Evolutionary conservation across 352 stramenopile species (phyloP).

Genomic region (Elongisporangium senticosum): DNA sequence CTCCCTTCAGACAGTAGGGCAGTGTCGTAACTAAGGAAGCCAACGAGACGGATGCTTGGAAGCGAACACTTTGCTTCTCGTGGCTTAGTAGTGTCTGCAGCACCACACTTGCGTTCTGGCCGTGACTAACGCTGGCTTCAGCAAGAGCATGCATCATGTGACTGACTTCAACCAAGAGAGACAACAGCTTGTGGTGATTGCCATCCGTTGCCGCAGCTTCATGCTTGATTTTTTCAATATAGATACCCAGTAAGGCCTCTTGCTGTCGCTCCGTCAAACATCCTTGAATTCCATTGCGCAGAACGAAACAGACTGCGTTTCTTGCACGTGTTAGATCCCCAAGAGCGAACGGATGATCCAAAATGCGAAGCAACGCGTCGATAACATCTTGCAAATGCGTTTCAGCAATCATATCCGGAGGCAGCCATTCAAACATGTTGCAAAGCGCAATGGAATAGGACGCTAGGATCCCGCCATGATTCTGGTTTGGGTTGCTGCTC

Average conservation of each 20-base stretch:
- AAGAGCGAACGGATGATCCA: constrained; percentile 70
- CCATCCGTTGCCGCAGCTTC: constrained; percentile 23
- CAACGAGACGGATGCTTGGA: constrained; percentile 58
- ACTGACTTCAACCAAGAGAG: constrained; percentile 53
- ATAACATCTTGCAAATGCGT: constrained; percentile 63
- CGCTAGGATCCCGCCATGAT: constrained; percentile 61
- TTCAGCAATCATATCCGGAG: constrained; percentile 52
- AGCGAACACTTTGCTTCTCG: constrained; percentile 73
- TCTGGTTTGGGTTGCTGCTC: constrained; percentile 37
- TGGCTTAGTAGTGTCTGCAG: constrained; percentile 45
- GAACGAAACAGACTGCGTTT: constrained; percentile 71
- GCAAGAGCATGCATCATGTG: constrained; percentile 68
- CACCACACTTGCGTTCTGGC: constrained; percentile 24
- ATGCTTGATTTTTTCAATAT: constrained; percentile 46
- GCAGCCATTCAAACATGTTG: constrained; percentile 75
- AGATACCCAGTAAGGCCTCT: constrained; percentile 49
- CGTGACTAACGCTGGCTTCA: constrained; percentile 46
- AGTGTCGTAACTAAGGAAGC: constrained; percentile 59
- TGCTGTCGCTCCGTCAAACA: constrained; percentile 68
- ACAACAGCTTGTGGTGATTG: constrained; percentile 67
- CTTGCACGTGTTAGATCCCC: constrained; percentile 67
- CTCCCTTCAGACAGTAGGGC: constrained; percentile 52
- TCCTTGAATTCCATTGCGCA: constrained; percentile 59
- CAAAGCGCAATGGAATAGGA: constrained; percentile 66
- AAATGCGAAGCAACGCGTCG: constrained; percentile 50